These are phyloP conservation scores for Stagonosporopsis chrysanthemi DNA, from an alignment of 2,329 filamentous ascomycete species.

Conservation along the genomic window DNA sequence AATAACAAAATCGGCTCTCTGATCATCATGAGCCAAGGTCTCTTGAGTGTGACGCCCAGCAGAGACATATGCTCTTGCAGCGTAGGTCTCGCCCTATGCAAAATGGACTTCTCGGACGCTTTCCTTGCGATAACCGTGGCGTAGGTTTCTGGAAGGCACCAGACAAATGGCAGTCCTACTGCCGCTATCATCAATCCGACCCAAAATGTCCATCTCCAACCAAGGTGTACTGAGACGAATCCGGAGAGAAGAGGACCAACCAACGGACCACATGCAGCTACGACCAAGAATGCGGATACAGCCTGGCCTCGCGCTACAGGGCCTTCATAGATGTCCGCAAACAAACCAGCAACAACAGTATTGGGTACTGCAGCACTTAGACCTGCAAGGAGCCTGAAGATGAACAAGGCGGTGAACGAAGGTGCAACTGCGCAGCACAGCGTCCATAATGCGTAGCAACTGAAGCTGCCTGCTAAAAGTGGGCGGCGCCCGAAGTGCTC, in stretches of 20 bases:
- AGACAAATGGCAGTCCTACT: constrained; percentile 61
- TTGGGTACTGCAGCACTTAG: constrained; percentile 55
- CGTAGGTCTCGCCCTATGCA: background rate
- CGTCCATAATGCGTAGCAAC: constrained; percentile 50
- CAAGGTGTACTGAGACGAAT: constrained; percentile 62
- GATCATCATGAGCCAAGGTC: constrained; percentile 61
- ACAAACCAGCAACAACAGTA: constrained; percentile 64
- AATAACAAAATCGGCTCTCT: constrained; percentile 74
- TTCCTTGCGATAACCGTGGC: constrained; percentile 37
- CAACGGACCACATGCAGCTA: constrained; percentile 68
- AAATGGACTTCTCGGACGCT: background rate
- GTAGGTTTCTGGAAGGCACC: constrained; percentile 62
- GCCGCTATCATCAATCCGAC: constrained; percentile 72
- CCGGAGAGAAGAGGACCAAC: constrained; percentile 68
- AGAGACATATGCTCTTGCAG: background rate
- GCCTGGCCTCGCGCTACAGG: constrained; percentile 64
- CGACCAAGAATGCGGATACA: constrained; percentile 58
- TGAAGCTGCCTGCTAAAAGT: constrained; percentile 57
- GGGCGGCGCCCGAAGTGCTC: constrained; percentile 52
- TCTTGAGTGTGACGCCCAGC: background rate
- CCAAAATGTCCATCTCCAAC: constrained; percentile 73
- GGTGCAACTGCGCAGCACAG: constrained; percentile 53
- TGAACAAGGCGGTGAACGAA: constrained; percentile 46
- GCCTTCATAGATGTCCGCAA: constrained; percentile 68
- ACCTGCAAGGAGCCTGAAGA: constrained; percentile 51